phyloP scores from a whole-genome alignment of 2,329 filamentous ascomycete genomes.

The Gremmenia infestans region DNA sequence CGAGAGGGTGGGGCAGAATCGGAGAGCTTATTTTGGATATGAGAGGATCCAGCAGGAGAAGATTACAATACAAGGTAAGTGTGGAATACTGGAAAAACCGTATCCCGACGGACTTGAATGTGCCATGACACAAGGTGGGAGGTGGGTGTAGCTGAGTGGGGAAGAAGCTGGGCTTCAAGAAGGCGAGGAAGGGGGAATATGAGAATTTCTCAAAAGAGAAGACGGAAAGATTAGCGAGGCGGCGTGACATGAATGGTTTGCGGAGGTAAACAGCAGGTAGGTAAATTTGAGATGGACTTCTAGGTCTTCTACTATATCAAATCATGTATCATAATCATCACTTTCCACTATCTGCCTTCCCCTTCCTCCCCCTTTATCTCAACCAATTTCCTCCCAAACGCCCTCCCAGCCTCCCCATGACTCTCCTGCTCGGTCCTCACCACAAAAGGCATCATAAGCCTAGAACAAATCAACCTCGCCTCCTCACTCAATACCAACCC shows the following conservation, averaged over 20 bases:
- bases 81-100: constrained; percentile 11
- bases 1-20: constrained; percentile 2
- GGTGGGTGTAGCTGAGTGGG: constrained; percentile 12
- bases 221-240: constrained; percentile 5
- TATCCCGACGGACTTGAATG: constrained; percentile 15
- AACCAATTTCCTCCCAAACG: constrained; percentile 2
- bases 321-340: background rate
- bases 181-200: constrained; percentile 18
- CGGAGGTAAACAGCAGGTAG: constrained; percentile 5
- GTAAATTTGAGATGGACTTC: background rate
- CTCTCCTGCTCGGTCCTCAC: constrained; percentile 4
- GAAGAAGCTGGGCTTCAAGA: constrained; percentile 15
- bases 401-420: constrained; percentile 4
- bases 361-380: background rate
- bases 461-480: constrained; percentile 1
- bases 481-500: constrained; percentile 10
- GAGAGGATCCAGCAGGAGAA: constrained; percentile 2
- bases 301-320: background rate
- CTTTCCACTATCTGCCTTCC: background rate
- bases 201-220: constrained; percentile 6
- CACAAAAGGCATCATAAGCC: constrained; percentile 9
- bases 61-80: no score
- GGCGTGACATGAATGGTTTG: constrained; percentile 3
- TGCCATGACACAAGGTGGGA: constrained; percentile 14
- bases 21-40: constrained; percentile 14